Evolutionary conservation across 306 rosid genomes (phyloP), one percentile per base, ranked within the genome.

Genomic region (Vigna angularis): DNA sequence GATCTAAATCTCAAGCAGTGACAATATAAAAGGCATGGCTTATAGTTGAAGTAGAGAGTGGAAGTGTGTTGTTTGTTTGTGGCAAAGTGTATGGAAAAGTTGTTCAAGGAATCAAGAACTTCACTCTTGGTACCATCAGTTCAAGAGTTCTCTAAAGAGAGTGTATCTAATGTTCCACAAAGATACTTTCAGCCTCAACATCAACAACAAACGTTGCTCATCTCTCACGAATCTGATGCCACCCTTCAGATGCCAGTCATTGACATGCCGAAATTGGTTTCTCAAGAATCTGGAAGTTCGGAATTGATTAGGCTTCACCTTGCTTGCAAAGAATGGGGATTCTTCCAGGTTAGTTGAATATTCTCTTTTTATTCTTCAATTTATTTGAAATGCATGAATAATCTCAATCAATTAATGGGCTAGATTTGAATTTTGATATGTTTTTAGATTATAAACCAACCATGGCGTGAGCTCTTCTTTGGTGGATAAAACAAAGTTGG

Each of bases 281-380:
- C 80, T 30, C 4, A 1, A 44, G 44, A 84, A 66, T 16, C 18
- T 13, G 56, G 63, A 0, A 9, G 5, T 61, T 68, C 70, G 51
- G 85, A 85, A 52, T 59, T 85, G 74, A 48, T 1, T 3, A 85
- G 77, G 70, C 85, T 85, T 68, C 83, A 73, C 61, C 78, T 50
- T 77, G 85, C 85, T n/a, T 81, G 81, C 81, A 72, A 77, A 34
- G 65, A 81, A 4, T 76, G 85, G 88, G 88, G 88, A 13, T 81
- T 85, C 70, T 81, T 81, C 28, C 85, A 85, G 77, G 85, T 81
- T n/a, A 66, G 32, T 28, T 28, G 0, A 5, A 6, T 64, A 36
- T 48, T 13, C 1, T 56, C 3, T 18, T 1, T 28, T 7, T 3
- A n/a, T 47, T 44, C 6, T 78, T 17, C 26, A 52, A 51, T 16